Base-by-base conservation (phyloP, 1,139 yeast species). In the Suhomyces chickasaworum region DNA sequence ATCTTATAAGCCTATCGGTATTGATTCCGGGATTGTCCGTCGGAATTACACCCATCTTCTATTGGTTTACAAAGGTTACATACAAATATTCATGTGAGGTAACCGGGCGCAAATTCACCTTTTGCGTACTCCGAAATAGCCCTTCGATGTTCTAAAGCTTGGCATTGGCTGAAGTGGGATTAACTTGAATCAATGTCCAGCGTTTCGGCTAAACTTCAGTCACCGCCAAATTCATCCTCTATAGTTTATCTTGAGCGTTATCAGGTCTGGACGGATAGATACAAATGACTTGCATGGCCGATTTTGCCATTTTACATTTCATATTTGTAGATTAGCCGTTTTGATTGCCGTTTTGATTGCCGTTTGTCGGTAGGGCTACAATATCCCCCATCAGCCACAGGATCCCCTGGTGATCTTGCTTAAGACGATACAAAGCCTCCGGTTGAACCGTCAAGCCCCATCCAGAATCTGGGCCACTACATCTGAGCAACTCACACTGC, bases 161-260 rank as follows among this genome's bases (percentile, higher is more conserved):
- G 37, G 37, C 37, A 33, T 13, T 33, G 37, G 37, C 37, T 33
- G 22, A 20, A 13, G 18, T 29, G 22, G 37, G 20, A 20, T 25
- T 21, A 33, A 25, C 7, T 21, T 13, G 22, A 8, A 10, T 21
- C 35, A 12, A 20, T 33, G 37, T 15, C 12, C 23, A 20, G 25
- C 37, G 22, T 21, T 20, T 20, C 25, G 37, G 13, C 4, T 17
- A 25, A 25, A n/a, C 29, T n/a, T 12, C 29, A 25, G n/a, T 25
- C 29, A 25, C 29, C 29, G 29, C 29, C n/a, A 3, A 10, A 12
- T 3, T 10, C 12, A 25, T n/a, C n/a, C n/a, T 25, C 12, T 10
- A 10, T 3, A 8, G 29, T 12, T 25, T 25, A 25, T 25, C 29
- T 25, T 10, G 13, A 10, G n/a, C 13, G 12, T 25, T 25, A 25